A percentile compares a stretch with the other conserved stretches of the same genome.
Conservation (phyloP, 768 basidiomycete genomes). For the Mrakia gelida region DNA sequence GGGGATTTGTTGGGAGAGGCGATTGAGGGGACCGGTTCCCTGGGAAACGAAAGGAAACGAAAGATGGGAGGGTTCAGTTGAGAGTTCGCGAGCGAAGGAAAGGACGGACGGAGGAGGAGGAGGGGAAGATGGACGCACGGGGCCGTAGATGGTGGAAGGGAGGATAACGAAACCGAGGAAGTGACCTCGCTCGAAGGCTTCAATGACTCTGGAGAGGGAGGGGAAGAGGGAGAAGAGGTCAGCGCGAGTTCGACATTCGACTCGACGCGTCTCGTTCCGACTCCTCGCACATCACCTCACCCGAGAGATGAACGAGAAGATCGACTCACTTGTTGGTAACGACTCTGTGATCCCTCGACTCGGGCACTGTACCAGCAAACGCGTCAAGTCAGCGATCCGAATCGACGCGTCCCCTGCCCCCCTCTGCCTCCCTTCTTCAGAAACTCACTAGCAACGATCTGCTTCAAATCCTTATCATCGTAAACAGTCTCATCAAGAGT, state of each 20-base stretch:
- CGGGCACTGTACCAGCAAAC: background rate
- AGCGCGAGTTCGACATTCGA: background rate
- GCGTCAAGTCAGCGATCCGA: background rate
- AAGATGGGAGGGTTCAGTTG: background rate
- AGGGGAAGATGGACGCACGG: background rate
- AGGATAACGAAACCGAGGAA: constrained; percentile 31
- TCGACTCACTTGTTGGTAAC: constrained; percentile 24
- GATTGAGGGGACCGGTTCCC: constrained; percentile 22
- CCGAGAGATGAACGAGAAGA: background rate
- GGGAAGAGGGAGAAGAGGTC: background rate
- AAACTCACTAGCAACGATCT: constrained; percentile 12
- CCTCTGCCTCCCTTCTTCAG: no score
- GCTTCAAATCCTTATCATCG: constrained; percentile 9
- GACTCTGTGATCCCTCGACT: constrained; percentile 6
- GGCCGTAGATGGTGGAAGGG: constrained; percentile 32
- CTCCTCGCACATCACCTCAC: no score
- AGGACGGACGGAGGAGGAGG: background rate
- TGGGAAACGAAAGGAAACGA: background rate
- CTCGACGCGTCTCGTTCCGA: background rate
- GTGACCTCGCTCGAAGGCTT: constrained; percentile 26
- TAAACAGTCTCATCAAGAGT: constrained; percentile 26
- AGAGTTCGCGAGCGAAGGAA: background rate
- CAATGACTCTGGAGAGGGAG: constrained; percentile 7
- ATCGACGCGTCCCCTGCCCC: background rate
- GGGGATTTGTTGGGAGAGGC: constrained; percentile 23